phyloP scores from a whole-genome alignment of 116 monocot species.

The Posidonia oceanica region DNA sequence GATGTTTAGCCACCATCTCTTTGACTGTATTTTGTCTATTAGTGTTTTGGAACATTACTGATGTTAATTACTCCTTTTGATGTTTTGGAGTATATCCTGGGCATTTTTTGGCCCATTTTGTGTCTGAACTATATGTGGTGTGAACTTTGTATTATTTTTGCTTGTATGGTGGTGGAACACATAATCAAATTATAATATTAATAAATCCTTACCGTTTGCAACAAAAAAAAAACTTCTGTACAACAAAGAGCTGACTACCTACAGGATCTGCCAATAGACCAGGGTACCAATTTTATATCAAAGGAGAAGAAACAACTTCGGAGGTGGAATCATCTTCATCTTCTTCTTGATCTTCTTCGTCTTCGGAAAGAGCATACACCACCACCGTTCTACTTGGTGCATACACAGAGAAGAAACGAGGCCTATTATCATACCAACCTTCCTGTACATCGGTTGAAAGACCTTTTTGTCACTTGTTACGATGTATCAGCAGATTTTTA shows the following conservation, averaged over 20 bases:
- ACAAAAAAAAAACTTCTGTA: too few species aligned
- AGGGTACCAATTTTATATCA: background rate
- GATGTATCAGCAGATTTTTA: background rate
- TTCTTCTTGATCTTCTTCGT: background rate
- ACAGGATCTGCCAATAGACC: background rate
- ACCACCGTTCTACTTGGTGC: conserved; percentile 78
- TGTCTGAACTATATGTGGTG: too few species aligned
- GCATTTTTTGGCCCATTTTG: too few species aligned
- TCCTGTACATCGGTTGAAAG: conserved; percentile 35
- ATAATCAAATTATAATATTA: too few species aligned
- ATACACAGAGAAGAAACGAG: conserved; percentile 71
- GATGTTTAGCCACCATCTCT: too few species aligned
- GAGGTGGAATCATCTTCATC: background rate
- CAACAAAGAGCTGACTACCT: background rate
- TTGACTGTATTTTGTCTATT: too few species aligned
- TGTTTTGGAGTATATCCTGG: too few species aligned
- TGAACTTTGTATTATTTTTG: too few species aligned
- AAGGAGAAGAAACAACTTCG: background rate
- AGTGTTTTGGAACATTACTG: too few species aligned
- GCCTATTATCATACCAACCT: conserved; percentile 52
- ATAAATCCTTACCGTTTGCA: too few species aligned
- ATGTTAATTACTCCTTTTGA: too few species aligned
- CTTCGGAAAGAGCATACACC: conserved; percentile 61
- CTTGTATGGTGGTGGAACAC: too few species aligned
- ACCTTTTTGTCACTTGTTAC: background rate